Evolutionary conservation across 75 land plant species (phyloP), one percentile per base, ranked within the genome.

Genomic region (Sequoia sempervirens): DNA sequence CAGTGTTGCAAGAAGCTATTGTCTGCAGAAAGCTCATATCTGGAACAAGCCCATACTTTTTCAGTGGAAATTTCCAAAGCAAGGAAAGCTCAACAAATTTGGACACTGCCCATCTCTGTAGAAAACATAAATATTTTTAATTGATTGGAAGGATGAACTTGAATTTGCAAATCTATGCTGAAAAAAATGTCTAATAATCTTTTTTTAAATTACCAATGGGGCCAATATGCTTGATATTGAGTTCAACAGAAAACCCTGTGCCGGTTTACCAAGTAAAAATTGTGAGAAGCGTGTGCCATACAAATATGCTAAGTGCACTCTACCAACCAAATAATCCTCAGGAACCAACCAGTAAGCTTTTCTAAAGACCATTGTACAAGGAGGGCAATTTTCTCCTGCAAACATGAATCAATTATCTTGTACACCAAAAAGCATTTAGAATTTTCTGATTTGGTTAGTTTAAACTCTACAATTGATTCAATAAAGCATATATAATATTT

Each of bases 331-430:
- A 47, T 89, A 88, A 85, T 90, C 86, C 20, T 91, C 91, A 66
- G 90, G 88, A 5, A 84, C 84, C n/a, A 32, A 83, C 97, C 97
- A 95, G 82, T 94, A 96, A 46, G 91, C 52, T 0, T 88, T 90
- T 83, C 96, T 86, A 81, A 94, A 84, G 38, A 95, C 84, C 93
- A 95, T 87, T 12, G 97, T 95, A 89, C 97, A 95, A 20, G 94
- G 86, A 37, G 90, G 84, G 20, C 94, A 93, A 75, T 86, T 84
- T 81, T 82, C 80, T 18, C 94, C 96, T 91, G 23, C 78, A 69
- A 43, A 79, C 50, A 80, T 26, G 8, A 14, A 74, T 34, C 76
- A 34, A 36, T 74, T 61, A 3, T 23, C 26, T 23, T 61, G 7
- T 23, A 61, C 66, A 61, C 18, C 56, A 54, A 1, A 54, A 14